Conservation (phyloP, 1,139 yeast species). For the Candida anutae region DNA sequence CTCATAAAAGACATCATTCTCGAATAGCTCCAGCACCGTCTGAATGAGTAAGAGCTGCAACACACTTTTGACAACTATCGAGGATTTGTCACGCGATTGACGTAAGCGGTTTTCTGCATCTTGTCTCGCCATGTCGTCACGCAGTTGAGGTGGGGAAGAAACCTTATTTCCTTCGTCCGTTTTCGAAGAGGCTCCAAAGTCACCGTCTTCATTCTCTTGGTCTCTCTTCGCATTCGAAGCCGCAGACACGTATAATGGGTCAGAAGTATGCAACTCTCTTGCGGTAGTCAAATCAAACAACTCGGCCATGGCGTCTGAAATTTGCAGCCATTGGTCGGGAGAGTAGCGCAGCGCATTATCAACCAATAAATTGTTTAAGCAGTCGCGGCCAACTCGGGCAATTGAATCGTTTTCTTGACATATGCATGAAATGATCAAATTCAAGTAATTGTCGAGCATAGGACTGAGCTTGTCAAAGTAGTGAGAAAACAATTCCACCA, state of each 20-base stretch:
- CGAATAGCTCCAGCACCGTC: slow-evolving; percentile 71
- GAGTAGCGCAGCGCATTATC: slow-evolving; percentile 66
- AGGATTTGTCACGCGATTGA: slow-evolving; percentile 50
- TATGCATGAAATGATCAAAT: slow-evolving; percentile 74
- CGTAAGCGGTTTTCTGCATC: slow-evolving; percentile 19
- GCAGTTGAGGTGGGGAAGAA: slow-evolving; percentile 7
- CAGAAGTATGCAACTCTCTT: slow-evolving; percentile 67
- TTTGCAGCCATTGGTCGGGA: slow-evolving; percentile 65
- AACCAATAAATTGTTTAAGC: slow-evolving; percentile 68
- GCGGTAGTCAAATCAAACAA: slow-evolving; percentile 84
- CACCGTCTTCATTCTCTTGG: slow-evolving; percentile 12
- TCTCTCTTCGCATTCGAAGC: slow-evolving; percentile 11
- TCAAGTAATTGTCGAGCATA: slow-evolving; percentile 71
- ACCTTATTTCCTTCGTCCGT: slow-evolving; percentile 6
- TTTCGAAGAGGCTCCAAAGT: slow-evolving; percentile 8
- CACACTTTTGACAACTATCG: slow-evolving; percentile 88
- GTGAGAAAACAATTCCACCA: slow-evolving; percentile 75
- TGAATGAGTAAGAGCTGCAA: slow-evolving; percentile 86
- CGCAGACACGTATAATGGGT: slow-evolving; percentile 33
- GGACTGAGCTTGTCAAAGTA: slow-evolving; percentile 69
- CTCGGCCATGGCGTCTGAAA: slow-evolving; percentile 54
- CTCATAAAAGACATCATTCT: slow-evolving; percentile 60
- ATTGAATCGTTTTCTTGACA: slow-evolving; percentile 97
- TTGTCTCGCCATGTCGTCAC: slow-evolving; percentile 8
- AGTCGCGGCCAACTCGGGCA: slow-evolving; percentile 87